Conservation (phyloP, 169 alveolate genomes). For the Plasmodium berghei region DNA sequence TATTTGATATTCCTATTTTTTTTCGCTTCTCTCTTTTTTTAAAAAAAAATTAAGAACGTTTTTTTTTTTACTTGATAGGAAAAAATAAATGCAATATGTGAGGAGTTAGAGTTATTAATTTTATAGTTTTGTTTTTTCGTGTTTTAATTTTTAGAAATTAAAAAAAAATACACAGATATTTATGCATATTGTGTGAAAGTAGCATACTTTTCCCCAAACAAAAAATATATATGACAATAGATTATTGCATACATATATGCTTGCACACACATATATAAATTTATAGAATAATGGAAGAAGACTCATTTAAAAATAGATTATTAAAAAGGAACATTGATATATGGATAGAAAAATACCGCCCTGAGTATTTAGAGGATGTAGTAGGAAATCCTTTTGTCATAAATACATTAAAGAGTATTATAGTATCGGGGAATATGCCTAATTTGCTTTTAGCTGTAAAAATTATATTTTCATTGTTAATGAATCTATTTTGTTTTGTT, state of each 20-base stretch:
- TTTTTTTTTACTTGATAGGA: too few relatives aligned
- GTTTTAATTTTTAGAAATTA: too few relatives aligned
- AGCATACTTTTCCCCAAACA: too few relatives aligned
- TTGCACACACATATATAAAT: background rate
- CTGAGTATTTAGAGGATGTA: conserved; percentile 94
- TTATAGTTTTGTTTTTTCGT: too few relatives aligned
- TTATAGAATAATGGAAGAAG: conserved; percentile 43
- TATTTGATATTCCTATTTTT: too few relatives aligned
- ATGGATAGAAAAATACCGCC: conserved; percentile 98
- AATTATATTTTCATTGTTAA: conserved; percentile 2
- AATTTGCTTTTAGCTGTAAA: conserved; percentile 94
- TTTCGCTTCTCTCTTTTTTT: too few relatives aligned
- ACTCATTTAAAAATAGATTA: conserved; percentile 61
- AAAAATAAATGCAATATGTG: too few relatives aligned
- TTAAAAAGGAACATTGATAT: conserved; percentile 83
- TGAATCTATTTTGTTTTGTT: background rate
- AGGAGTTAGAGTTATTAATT: too few relatives aligned
- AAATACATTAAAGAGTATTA: conserved; percentile 93
- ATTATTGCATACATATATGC: background rate
- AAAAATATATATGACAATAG: too few relatives aligned
- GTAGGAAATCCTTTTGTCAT: conserved; percentile 97
- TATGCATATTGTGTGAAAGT: too few relatives aligned
- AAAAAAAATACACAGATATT: too few relatives aligned
- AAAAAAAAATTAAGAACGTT: too few relatives aligned
- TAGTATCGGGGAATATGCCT: conserved; percentile 97